Percentiles rank a stretch among this genome's conserved stretches.
Evolutionary conservation across 805 yeast genomes (phyloP).

Genomic region (Teunomyces barrocoloradensis): DNA sequence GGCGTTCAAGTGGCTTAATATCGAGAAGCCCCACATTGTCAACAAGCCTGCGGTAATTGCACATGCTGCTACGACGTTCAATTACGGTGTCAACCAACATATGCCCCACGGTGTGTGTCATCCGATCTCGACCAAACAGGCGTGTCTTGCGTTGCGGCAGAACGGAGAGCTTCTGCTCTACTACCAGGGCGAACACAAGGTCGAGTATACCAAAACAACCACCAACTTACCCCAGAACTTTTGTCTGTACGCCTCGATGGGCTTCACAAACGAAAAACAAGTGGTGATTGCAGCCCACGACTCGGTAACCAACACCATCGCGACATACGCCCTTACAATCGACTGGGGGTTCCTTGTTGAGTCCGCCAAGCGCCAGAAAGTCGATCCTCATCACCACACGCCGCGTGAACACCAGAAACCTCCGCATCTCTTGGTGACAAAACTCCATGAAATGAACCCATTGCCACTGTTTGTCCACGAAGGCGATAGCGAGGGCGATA

Average conservation of each 20-base stretch:
- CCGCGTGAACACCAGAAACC: constrained; percentile 42
- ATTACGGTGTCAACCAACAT: constrained; percentile 58
- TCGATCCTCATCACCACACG: constrained; percentile 49
- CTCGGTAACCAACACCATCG: constrained; percentile 31
- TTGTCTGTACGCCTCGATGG: constrained; percentile 45
- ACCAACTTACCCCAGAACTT: constrained; percentile 25
- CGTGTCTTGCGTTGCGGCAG: constrained; percentile 62
- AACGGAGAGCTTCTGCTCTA: constrained; percentile 60
- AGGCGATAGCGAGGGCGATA: constrained; percentile 13
- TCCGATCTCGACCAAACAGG: constrained; percentile 66
- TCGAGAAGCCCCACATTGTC: constrained; percentile 64
- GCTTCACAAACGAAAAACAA: constrained; percentile 47
- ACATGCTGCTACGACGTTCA: constrained; percentile 12
- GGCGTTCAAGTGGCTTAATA: constrained; percentile 69
- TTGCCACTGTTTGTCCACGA: constrained; percentile 17
- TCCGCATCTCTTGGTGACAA: constrained; percentile 40
- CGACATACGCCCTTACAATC: constrained; percentile 41
- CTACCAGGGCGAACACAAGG: constrained; percentile 62
- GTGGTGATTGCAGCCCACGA: constrained; percentile 45
- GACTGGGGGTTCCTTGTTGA: constrained; percentile 57
- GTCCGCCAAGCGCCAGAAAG: constrained; percentile 45
- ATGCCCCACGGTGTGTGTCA: constrained; percentile 63
- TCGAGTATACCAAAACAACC: constrained; percentile 49
- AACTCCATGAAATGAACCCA: constrained; percentile 28
- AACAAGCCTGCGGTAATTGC: constrained; percentile 55